These are phyloP conservation scores for Paraphaeosphaeria sporulosa DNA, from an alignment of 2,329 filamentous ascomycete species.

Conservation along the genomic window DNA sequence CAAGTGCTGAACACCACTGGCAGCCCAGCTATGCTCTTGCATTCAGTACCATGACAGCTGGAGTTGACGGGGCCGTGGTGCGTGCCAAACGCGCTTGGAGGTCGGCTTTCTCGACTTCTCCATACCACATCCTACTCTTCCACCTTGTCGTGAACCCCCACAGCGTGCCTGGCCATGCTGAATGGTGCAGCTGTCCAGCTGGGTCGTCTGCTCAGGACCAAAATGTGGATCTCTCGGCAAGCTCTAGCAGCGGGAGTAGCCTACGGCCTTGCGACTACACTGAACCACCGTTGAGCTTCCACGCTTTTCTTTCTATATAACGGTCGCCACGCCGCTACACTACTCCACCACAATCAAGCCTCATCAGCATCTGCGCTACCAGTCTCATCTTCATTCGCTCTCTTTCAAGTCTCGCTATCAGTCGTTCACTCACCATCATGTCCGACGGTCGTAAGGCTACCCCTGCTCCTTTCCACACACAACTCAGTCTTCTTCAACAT, in stretches of 20 bases:
- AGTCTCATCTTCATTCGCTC: constrained; percentile 4
- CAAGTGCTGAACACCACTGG: constrained; percentile 37
- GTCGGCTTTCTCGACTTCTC: constrained; percentile 25
- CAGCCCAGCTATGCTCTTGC: constrained; percentile 27
- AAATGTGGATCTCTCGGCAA: constrained; percentile 47
- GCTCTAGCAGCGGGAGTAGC: constrained; percentile 46
- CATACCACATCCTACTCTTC: constrained; percentile 39
- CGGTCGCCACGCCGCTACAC: constrained; percentile 41
- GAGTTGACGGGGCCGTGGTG: constrained; percentile 3
- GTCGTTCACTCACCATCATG: constrained; percentile 50
- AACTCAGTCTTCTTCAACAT: neutral
- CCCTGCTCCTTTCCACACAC: constrained; percentile 13
- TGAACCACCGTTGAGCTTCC: constrained; percentile 33
- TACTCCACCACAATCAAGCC: constrained; percentile 29
- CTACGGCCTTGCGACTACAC: constrained; percentile 35
- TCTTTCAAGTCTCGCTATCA: constrained; percentile 11
- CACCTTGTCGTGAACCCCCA: constrained; percentile 38
- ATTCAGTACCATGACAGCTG: constrained; percentile 11
- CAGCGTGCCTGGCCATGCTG: constrained; percentile 39
- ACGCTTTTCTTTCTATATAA: constrained; percentile 41
- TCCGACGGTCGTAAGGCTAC: constrained; percentile 63
- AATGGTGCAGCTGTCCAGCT: constrained; percentile 46
- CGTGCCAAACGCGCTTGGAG: constrained; percentile 35
- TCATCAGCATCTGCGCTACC: constrained; percentile 14
- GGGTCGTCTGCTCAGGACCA: constrained; percentile 42